Conservation (phyloP, 176 grass and related monocot genomes). For the Bonia amplexicaulis region DNA sequence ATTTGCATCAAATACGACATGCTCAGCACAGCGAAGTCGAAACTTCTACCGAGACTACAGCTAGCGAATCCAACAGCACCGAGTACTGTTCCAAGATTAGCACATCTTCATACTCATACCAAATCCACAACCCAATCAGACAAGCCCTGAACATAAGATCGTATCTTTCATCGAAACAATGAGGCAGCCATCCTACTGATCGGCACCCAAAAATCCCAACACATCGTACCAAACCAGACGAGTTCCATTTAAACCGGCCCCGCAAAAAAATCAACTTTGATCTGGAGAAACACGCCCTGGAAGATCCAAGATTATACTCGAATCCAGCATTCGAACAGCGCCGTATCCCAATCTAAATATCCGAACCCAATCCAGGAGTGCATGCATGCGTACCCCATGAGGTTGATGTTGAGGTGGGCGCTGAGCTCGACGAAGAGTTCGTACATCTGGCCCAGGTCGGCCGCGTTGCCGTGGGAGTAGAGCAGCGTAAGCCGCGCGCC, state of each 20-base stretch:
- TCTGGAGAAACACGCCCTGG: neutral
- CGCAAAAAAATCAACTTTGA: slow-evolving; percentile 7
- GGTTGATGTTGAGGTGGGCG: slow-evolving; percentile 84
- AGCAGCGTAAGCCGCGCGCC: slow-evolving; percentile 77
- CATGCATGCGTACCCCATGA: slow-evolving; percentile 69
- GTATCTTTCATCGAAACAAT: neutral
- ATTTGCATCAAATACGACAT: neutral
- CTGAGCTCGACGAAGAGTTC: slow-evolving; percentile 95
- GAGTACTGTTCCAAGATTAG: neutral
- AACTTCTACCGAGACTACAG: neutral
- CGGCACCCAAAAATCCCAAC: neutral
- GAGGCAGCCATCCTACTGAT: slow-evolving; percentile 27
- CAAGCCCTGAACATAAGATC: neutral
- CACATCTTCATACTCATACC: neutral
- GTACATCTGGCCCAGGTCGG: slow-evolving; percentile 95
- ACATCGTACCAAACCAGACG: neutral
- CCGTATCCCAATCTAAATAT: neutral
- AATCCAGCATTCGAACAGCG: neutral
- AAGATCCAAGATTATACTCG: slow-evolving; percentile 13
- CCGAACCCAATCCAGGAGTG: neutral
- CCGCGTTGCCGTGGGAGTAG: slow-evolving; percentile 97
- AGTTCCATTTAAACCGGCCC: neutral
- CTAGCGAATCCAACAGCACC: neutral
- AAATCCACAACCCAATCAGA: neutral
- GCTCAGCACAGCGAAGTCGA: neutral